phyloP scores from a whole-genome alignment of 495 filamentous ascomycete species.

The Trichoderma erinaceum region DNA sequence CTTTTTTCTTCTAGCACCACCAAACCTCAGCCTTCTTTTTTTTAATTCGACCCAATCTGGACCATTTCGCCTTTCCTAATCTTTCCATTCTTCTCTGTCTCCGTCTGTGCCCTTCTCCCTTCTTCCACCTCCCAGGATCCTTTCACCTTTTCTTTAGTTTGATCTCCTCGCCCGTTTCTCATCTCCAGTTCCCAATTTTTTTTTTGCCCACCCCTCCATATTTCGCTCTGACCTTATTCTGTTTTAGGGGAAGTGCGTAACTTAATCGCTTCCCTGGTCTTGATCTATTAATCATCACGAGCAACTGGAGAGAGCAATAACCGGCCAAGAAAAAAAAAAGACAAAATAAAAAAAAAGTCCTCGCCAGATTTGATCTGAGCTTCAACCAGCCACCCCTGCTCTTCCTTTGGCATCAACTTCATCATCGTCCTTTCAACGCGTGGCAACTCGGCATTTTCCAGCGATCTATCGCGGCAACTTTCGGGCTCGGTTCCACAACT shows the following conservation, averaged over 20 bases:
- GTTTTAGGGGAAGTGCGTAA: not conserved
- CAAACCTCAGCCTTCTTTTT: conserved; percentile 14
- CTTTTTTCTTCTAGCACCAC: conserved; percentile 19
- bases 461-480: conserved; percentile 7
- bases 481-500: conserved; percentile 9
- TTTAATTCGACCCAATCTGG: not conserved
- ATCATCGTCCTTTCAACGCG: conserved; percentile 5
- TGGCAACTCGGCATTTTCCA: not conserved
- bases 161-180: not conserved
- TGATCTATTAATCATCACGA: not conserved
- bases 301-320: not conserved
- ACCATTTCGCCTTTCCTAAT: not conserved
- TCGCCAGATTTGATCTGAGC: not conserved
- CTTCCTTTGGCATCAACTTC: not conserved
- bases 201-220: not conserved
- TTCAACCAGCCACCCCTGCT: conserved; percentile 13
- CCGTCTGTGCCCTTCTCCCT: not conserved
- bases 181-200: too few species aligned
- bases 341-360: not conserved
- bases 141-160: not conserved
- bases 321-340: not conserved
- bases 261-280: not conserved
- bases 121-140: not conserved
- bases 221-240: not conserved
- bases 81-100: not conserved